Percentiles rank a stretch among this genome's conserved stretches.
Evolutionary conservation across 768 basidiomycete genomes (phyloP).

Genomic region (Heimioporus sp.): DNA sequence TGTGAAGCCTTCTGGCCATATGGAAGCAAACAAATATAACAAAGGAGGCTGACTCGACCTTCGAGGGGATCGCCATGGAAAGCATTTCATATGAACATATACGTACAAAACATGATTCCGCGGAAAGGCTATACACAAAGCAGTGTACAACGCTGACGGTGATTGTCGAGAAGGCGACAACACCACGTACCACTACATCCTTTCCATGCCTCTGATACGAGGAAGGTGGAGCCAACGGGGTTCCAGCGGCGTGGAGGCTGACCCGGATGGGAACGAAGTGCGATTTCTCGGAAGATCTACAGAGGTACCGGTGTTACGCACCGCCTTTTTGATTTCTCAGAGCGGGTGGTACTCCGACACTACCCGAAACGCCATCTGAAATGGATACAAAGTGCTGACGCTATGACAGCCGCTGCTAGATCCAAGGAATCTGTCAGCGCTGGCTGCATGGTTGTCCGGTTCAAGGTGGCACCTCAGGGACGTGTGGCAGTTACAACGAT

Average conservation of each 20-base stretch:
- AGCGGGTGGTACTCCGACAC: conserved; percentile 3
- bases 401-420: not conserved
- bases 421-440: conserved; percentile 3
- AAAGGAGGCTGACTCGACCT: not conserved
- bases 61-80: not conserved
- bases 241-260: too few species aligned
- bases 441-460: conserved; percentile 1
- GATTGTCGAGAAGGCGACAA: conserved; percentile 17
- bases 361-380: not conserved
- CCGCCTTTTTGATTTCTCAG: conserved; percentile 15
- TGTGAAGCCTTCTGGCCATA: not conserved
- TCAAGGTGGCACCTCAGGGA: conserved; percentile 12
- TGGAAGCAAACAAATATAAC: not conserved
- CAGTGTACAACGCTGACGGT: not conserved
- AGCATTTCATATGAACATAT: conserved; percentile 1
- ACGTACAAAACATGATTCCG: not conserved
- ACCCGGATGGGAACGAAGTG: too few species aligned
- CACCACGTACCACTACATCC: not conserved
- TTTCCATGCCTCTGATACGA: not conserved
- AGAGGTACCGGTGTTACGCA: conserved; percentile 7
- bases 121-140: conserved; percentile 9
- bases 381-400: not conserved
- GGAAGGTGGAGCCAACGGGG: too few species aligned
- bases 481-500: conserved; percentile 12
- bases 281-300: conserved; percentile 11